phyloP scores from a whole-genome alignment of 768 basidiomycete genomes.

The Lactarius evosmus region DNA sequence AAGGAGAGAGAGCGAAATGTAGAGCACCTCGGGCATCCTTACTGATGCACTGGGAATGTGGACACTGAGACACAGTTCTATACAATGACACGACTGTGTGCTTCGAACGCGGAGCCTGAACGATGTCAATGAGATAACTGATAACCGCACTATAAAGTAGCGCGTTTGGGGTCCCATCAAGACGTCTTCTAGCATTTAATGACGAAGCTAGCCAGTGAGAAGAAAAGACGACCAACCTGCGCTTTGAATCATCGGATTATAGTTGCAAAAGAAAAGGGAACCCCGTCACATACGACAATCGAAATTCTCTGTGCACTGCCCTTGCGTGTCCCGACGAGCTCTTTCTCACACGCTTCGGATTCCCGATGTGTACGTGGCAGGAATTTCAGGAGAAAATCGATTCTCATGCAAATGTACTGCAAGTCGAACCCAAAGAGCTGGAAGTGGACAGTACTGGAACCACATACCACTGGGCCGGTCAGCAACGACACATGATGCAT shows the following conservation, averaged over 20 bases:
- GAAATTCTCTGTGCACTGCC: conserved; percentile 14
- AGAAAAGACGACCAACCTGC: conserved; percentile 11
- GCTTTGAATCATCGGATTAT: background rate
- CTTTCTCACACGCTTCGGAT: conserved; percentile 4
- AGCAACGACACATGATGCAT: no score
- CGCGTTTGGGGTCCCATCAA: conserved; percentile 1
- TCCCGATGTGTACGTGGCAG: background rate
- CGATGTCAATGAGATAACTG: no score
- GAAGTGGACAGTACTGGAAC: background rate
- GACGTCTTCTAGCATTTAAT: conserved; percentile 15
- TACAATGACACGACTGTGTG: no score
- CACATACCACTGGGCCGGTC: no score
- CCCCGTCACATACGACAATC: conserved; percentile 5
- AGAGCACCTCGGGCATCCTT: no score
- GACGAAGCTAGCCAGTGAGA: conserved; percentile 13
- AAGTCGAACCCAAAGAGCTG: no score
- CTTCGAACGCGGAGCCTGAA: no score
- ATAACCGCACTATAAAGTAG: no score
- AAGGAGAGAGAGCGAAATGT: no score
- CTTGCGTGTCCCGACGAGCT: conserved; percentile 9
- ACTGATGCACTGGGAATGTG: no score
- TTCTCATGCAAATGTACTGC: background rate
- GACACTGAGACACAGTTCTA: no score
- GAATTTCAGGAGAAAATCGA: conserved; percentile 1
- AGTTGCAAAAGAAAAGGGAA: background rate